These are phyloP conservation scores for Coleophoma cylindrospora DNA, from an alignment of 2,329 filamentous ascomycete species.

Conservation along the genomic window DNA sequence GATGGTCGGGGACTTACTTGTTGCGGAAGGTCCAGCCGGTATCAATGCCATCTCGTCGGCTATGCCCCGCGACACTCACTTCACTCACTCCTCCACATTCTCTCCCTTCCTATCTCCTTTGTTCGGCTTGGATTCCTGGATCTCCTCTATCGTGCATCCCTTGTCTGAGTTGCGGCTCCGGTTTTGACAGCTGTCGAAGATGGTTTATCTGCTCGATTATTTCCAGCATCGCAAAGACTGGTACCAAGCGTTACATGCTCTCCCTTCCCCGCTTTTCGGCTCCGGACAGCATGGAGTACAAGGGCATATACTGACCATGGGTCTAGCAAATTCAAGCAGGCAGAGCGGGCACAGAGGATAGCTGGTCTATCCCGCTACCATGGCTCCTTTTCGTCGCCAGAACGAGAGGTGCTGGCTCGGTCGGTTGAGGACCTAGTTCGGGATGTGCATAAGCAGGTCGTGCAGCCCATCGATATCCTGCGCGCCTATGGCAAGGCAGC, in stretches of 20 bases:
- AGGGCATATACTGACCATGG: slow-evolving; percentile 19
- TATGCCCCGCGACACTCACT: too few species aligned
- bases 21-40: too few species aligned
- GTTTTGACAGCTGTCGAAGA: slow-evolving; percentile 1
- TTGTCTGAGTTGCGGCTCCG: too few species aligned
- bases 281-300: background rate
- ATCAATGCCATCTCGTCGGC: too few species aligned
- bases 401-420: slow-evolving; percentile 63
- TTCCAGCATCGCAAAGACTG: slow-evolving; percentile 27
- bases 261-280: background rate
- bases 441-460: slow-evolving; percentile 65
- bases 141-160: too few species aligned
- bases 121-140: too few species aligned
- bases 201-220: slow-evolving; percentile 27
- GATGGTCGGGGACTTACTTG: too few species aligned
- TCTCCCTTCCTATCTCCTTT: too few species aligned
- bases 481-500: slow-evolving; percentile 83
- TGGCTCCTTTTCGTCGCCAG: slow-evolving; percentile 55
- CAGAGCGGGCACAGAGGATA: slow-evolving; percentile 67
- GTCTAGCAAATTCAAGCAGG: slow-evolving; percentile 70
- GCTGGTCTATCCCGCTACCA: slow-evolving; percentile 62
- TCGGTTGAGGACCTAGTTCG: slow-evolving; percentile 75
- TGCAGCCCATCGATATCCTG: slow-evolving; percentile 69
- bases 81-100: too few species aligned
- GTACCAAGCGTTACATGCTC: slow-evolving; percentile 12